Evolutionary conservation across 2,329 filamentous ascomycete genomes (phyloP), one percentile per base, ranked within the genome.

Genomic region (Phoma sp.): DNA sequence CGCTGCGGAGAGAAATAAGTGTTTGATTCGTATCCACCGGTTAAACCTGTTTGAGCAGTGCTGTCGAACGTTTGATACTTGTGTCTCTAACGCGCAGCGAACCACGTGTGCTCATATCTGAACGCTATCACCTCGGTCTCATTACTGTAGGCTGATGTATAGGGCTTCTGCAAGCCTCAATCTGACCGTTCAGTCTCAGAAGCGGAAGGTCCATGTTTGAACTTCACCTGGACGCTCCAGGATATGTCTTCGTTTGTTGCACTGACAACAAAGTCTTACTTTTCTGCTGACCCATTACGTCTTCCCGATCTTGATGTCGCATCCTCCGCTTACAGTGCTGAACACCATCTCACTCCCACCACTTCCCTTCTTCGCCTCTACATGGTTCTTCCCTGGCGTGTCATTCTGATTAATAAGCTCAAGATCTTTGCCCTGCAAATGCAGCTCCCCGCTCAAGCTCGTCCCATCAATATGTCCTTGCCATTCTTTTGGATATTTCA

Each of bases 401-500:
- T 67, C 51, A 7, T 69, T 68, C 46, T 71, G 57, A 4, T 62
- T 58, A 7, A 72, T 43, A 0, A 75, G 55, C 41, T 76, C 61
- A 7, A 79, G 51, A 32, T 73, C 74, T 24, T 71, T 67, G 2
- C 78, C 78, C 18, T 66, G 60, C n/a, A 79, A 54, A 39, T 68
- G 67, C 29, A 79, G 52, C 18, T 63, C 68, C 0, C 78, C 77
- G 47, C 64, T 76, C 36, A 69, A 50, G n/a, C 67, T 70, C 18
- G 65, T 67, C 1, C 71, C 78, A 18, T 74, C 66, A 1, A 79
- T 60, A 27, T 59, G 56, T 5, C 77, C 78, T 38, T 75, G 71
- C 78, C 78, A 79, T 46, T 75, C 72, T 32, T 74, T 62, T 4
- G 78, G 76, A 54, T 79, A 79, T 1, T 58, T 58, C 6, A 80